Evolutionary conservation across 108 stramenopile species (phyloP), one percentile per base, ranked within the genome.

Genomic region (Cyclotella distinguenda): DNA sequence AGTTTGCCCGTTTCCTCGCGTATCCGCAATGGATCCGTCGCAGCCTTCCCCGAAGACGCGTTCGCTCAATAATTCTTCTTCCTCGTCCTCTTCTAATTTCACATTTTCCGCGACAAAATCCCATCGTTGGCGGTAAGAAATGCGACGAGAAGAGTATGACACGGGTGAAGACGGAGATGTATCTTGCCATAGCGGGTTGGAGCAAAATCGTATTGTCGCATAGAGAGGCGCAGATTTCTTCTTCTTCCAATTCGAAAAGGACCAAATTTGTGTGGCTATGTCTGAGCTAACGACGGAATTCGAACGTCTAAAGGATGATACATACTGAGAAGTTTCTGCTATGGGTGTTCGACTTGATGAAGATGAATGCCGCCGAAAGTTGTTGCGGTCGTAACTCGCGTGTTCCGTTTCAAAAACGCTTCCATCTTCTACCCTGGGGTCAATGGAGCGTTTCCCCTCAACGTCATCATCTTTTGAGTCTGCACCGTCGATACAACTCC

Each of bases 151-250:
- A n/a, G n/a, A n/a, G n/a, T n/a, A n/a, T n/a, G n/a, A n/a, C 10
- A 39, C 44, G 13, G 35, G 16, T 11, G 34, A 26, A 31, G 6
- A 7, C 23, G 4, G 13, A 6, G 43, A 39, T 6, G 55, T 40
- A 6, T 50, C 36, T 7, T 23, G 22, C 73, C 73, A 74, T n/a
- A 31, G 7, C 16, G 49, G 66, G 33, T 67, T 61, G 40, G 66
- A 67, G 28, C 73, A 60, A 53, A 74, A 74, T 46, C 73, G 30
- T 3, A 74, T 36, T 6, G 66, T 39, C 6, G 64, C 52, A 44
- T 74, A 74, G 30, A 74, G 56, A 1, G 73, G 66, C 2, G 65
- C 44, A 0, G 73, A 67, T 28, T 67, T 74, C 35, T 62, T 74
- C 40, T 62, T 67, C 53, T 64, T 66, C 73, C 73, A 67, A 6